Percentiles rank a stretch among this genome's conserved stretches.
These are phyloP conservation scores for Paracoccidioides brasiliensis DNA, from an alignment of 2,329 filamentous ascomycete genomes.

Conservation along the genomic window DNA sequence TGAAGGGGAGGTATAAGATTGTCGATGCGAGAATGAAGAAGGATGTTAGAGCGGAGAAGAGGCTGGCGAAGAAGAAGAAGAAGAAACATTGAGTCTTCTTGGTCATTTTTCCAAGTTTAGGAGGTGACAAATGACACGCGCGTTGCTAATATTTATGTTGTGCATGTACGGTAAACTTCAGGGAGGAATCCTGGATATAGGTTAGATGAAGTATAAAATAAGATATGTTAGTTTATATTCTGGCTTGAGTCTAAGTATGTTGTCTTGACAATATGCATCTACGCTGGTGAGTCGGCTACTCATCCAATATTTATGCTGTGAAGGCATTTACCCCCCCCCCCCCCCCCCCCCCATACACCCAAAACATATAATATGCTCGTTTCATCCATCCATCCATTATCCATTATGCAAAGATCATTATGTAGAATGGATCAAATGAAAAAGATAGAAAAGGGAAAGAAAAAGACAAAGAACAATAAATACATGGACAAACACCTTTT, in stretches of 20 bases:
- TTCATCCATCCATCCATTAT: not conserved
- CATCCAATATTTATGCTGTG: not conserved
- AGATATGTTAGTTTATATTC: not conserved
- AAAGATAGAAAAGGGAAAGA: not conserved
- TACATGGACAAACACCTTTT: not conserved
- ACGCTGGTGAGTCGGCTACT: no score
- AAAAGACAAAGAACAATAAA: no score
- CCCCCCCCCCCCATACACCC: not conserved
- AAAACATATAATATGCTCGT: not conserved
- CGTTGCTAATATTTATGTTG: not conserved
- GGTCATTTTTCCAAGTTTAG: not conserved
- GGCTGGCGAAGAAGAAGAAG: constrained; percentile 62
- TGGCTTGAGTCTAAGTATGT: not conserved
- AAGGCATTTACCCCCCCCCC: no score
- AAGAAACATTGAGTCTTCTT: constrained; percentile 33
- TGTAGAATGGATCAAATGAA: not conserved
- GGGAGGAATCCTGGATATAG: not conserved
- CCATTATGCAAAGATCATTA: not conserved
- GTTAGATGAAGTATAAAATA: not conserved
- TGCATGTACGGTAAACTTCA: not conserved
- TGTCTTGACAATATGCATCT: no score
- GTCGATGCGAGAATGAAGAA: constrained; percentile 94
- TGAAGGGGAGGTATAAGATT: constrained; percentile 96
- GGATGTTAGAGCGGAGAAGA: constrained; percentile 79
- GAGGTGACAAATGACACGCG: not conserved